Base-by-base conservation (phyloP, 306 rosid genomes). In the Pyrus bretschneideri region DNA sequence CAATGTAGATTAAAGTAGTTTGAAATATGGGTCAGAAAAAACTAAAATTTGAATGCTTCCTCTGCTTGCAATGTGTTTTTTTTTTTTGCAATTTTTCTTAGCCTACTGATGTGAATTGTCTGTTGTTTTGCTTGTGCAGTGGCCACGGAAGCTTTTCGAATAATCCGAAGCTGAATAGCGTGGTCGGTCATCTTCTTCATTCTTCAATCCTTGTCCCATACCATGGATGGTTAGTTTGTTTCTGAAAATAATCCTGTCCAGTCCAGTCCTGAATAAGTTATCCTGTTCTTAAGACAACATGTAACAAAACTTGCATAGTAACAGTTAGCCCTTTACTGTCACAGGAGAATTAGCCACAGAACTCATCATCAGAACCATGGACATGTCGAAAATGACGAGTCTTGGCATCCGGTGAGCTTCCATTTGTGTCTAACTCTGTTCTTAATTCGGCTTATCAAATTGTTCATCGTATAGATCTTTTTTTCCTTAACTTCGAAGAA, bases 311-410 rank as follows among this genome's bases (percentile, higher is more conserved):
- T 61, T 23, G 30, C n/a, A 57, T 2, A 9, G 27, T 61, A 61
- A 59, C 73, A 31, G 9, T 57, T 40, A 54, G 27, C 33, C n/a
- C 17, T 70, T 54, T 54, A 21, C 30, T 75, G 21, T 44, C 75
- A 1, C 83, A 92, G 99, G 99, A 93, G 99, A 83, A 96, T 96
- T 30, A 96, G 99, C 79, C 99, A 96, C 52, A 91, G 99, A 87
- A 96, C 98, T 66, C 99, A 93, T 85, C 99, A 96, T 76, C 99
- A 96, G 83, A 91, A 96, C 79, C 99, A 96, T 71, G 99, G 99
- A 30, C 99, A 96, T 70, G 97, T 91, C 27, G 99, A 96, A 79
- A 96, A 93, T 60, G 99, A 96, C 66, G 99, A 96, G 81, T 96
- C 99, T 29, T 96, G 99, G 99, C 99, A 88, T 5, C 98, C 99